Conservation (phyloP, 176 grass and related monocot species). For the Guadua angustifolia region DNA sequence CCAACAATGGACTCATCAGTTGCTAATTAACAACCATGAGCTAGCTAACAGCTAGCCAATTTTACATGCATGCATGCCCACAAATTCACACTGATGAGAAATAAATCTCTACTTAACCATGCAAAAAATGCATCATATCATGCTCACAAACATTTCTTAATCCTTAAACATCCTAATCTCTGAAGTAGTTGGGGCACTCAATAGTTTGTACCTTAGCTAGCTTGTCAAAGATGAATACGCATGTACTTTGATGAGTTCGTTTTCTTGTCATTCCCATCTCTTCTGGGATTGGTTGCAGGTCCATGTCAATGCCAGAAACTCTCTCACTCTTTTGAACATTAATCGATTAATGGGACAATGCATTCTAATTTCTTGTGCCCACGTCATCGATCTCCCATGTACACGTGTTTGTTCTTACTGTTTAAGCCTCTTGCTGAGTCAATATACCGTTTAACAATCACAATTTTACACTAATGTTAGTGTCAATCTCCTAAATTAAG, state of each 20-base stretch:
- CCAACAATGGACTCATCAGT: neutral
- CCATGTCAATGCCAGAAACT: slow-evolving; percentile 29
- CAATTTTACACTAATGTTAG: slow-evolving; percentile 11
- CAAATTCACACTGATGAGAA: neutral
- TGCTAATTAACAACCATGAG: neutral
- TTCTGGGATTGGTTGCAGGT: slow-evolving; percentile 40
- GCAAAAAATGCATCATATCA: slow-evolving; percentile 7
- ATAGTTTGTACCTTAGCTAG: slow-evolving; percentile 33
- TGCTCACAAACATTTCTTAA: neutral
- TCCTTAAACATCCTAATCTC: slow-evolving; percentile 11
- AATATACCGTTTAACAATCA: slow-evolving; percentile 40
- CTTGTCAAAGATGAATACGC: slow-evolving; percentile 46
- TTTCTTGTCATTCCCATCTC: slow-evolving; percentile 50
- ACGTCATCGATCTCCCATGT: slow-evolving; percentile 21
- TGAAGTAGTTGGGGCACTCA: slow-evolving; percentile 23
- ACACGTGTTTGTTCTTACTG: slow-evolving; percentile 1
- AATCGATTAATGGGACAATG: slow-evolving; percentile 25
- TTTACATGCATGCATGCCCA: neutral
- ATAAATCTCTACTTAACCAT: neutral
- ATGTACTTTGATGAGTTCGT: slow-evolving; percentile 49
- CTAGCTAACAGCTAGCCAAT: neutral
- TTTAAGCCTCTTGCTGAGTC: slow-evolving; percentile 2
- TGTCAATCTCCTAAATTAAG: slow-evolving; percentile 11
- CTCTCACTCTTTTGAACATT: slow-evolving; percentile 44
- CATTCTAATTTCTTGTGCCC: slow-evolving; percentile 8